These are phyloP conservation scores for Suhomyces guaymorum DNA, from an alignment of 1,139 yeast species.

Conservation along the genomic window DNA sequence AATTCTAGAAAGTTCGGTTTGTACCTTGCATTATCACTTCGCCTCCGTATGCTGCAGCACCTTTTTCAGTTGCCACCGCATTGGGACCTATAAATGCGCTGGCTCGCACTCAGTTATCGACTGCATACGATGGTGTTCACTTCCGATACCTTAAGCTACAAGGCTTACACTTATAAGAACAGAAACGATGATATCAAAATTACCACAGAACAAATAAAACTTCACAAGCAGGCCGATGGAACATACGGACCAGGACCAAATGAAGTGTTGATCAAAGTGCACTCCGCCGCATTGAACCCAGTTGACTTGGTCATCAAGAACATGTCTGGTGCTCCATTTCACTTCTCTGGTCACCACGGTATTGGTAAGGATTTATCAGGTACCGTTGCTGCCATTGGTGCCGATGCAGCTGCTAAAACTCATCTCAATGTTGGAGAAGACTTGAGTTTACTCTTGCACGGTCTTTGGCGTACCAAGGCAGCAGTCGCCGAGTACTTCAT, in stretches of 20 bases:
- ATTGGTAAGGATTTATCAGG: slow-evolving; percentile 75
- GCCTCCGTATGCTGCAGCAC: too few relatives aligned
- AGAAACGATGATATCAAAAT: slow-evolving; percentile 15
- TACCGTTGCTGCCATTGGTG: slow-evolving; percentile 58
- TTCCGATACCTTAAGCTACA: slow-evolving; percentile 17
- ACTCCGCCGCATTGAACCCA: slow-evolving; percentile 65
- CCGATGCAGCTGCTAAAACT: slow-evolving; percentile 26
- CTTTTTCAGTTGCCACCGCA: too few relatives aligned
- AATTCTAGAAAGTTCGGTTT: too few relatives aligned
- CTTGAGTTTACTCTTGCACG: slow-evolving; percentile 56
- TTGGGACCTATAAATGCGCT: too few relatives aligned
- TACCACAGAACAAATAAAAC: slow-evolving; percentile 19
- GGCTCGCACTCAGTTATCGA: too few relatives aligned
- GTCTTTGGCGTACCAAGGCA: slow-evolving; percentile 52
- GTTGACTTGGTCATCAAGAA: slow-evolving; percentile 56
- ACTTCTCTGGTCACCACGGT: slow-evolving; percentile 45
- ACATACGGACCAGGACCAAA: slow-evolving; percentile 37
- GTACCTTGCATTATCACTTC: too few relatives aligned
- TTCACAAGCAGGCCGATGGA: slow-evolving; percentile 34
- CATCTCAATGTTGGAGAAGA: slow-evolving; percentile 59
- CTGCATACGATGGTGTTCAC: slow-evolving; percentile 21
- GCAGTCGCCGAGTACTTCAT: slow-evolving; percentile 44
- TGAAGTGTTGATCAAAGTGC: slow-evolving; percentile 58
- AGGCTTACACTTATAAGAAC: slow-evolving; percentile 22
- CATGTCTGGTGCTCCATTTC: slow-evolving; percentile 24